phyloP scores from a whole-genome alignment of 2,329 filamentous ascomycete species.

The Stagonosporopsis vannaccii region DNA sequence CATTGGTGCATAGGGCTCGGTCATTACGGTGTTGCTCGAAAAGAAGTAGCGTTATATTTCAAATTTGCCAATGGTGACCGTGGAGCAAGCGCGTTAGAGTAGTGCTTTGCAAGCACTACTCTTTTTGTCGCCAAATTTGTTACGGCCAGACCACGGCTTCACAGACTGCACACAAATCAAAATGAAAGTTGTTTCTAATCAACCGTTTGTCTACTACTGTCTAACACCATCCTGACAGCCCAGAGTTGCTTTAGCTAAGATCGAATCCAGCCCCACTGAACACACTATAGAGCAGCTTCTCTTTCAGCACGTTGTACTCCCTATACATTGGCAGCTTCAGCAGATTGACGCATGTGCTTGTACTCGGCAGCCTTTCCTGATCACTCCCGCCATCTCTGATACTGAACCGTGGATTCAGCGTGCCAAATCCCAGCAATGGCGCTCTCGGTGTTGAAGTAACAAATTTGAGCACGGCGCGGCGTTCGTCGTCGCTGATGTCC shows the following conservation, averaged over 20 bases:
- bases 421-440: conserved; percentile 85
- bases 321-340: conserved; percentile 88
- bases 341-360: conserved; percentile 95
- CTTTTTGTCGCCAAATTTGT: not conserved
- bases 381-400: conserved; percentile 85
- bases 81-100: not conserved
- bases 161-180: not conserved
- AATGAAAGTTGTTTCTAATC: not conserved
- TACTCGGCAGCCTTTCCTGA: conserved; percentile 82
- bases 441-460: conserved; percentile 93
- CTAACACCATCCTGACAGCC: not conserved
- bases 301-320: conserved; percentile 68
- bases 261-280: conserved; percentile 93
- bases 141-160: not conserved
- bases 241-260: conserved; percentile 42
- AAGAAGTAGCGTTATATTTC: too few relatives aligned
- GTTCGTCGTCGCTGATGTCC: conserved; percentile 75
- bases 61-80: not conserved
- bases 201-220: not conserved
- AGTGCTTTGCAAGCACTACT: not conserved
- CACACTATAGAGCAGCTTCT: conserved; percentile 88
- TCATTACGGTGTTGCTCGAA: not conserved
- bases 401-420: conserved; percentile 84
- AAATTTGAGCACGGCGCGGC: conserved; percentile 89
- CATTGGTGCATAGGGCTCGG: not conserved